A percentile compares a stretch with the other conserved stretches of the same genome.
phyloP scores from a whole-genome alignment of 306 rosid species.

The Macrotyloma uniflorum region DNA sequence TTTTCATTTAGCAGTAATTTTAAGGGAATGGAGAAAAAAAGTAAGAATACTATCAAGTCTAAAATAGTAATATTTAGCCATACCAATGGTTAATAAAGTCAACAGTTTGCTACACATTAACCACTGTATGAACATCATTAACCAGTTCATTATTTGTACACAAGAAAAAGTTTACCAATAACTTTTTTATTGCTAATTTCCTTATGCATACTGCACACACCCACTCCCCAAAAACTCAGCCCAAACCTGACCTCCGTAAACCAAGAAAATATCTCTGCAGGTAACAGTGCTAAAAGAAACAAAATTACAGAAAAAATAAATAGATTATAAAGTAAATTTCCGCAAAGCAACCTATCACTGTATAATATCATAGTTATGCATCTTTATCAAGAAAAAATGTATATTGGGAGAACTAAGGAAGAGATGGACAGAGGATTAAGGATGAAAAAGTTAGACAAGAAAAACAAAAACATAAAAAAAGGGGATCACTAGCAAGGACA shows the following conservation, averaged over 20 bases:
- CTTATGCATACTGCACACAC: no score
- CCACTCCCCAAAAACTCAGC: not conserved
- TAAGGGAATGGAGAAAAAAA: not conserved
- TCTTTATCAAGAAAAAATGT: constrained; percentile 13
- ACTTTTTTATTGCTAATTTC: not conserved
- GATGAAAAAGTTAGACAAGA: not conserved
- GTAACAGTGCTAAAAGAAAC: constrained; percentile 1
- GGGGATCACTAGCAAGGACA: no score
- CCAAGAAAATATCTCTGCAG: not conserved
- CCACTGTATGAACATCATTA: not conserved
- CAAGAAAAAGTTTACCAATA: not conserved
- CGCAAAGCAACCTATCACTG: constrained; percentile 21
- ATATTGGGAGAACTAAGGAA: not conserved
- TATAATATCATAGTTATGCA: constrained; percentile 3
- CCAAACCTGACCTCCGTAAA: not conserved
- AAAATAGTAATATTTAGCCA: not conserved
- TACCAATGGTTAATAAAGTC: not conserved
- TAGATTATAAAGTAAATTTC: not conserved
- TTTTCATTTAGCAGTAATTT: no score
- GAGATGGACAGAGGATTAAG: not conserved
- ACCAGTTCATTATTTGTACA: not conserved
- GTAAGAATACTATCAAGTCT: not conserved
- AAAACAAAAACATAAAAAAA: not conserved
- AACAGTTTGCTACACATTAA: not conserved
- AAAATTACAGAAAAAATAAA: not conserved